Evolutionary conservation across 2,329 filamentous ascomycete species (phyloP).

Genomic region (Cladophialophora exuberans): DNA sequence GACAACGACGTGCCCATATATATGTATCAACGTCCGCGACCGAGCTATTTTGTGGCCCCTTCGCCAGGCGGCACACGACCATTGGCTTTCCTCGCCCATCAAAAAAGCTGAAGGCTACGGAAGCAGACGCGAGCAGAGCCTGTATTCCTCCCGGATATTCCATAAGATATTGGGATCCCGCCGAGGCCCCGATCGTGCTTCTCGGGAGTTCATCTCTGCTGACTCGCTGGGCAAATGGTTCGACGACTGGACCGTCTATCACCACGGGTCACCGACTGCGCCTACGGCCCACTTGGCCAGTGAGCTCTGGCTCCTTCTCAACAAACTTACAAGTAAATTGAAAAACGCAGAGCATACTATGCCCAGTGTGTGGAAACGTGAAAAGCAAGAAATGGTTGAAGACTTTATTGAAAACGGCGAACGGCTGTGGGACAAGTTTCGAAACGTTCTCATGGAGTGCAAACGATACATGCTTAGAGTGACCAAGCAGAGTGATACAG

Average conservation of each 20-base stretch:
- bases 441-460: constrained; percentile 85
- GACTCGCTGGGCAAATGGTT: constrained; percentile 99
- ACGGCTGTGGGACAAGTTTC: constrained; percentile 81
- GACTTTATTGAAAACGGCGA: constrained; percentile 90
- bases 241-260: constrained; percentile 97
- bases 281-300: constrained; percentile 89
- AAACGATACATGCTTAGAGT: constrained; percentile 94
- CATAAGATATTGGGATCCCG: constrained; percentile 97
- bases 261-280: constrained; percentile 75
- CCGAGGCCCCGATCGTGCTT: constrained; percentile 88
- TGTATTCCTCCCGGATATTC: constrained; percentile 87
- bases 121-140: constrained; percentile 64
- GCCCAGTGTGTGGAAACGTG: constrained; percentile 68
- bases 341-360: constrained; percentile 83
- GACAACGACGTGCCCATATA: no score
- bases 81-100: no score
- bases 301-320: constrained; percentile 91
- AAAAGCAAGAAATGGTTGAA: constrained; percentile 78
- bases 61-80: no score
- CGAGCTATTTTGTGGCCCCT: no score
- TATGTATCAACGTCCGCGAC: no score
- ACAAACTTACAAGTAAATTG: constrained; percentile 89
- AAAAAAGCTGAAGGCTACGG: constrained; percentile 57
- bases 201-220: constrained; percentile 92
- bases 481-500: neutral